Conservation (phyloP, 495 filamentous ascomycete genomes). For the Parathielavia appendiculata region DNA sequence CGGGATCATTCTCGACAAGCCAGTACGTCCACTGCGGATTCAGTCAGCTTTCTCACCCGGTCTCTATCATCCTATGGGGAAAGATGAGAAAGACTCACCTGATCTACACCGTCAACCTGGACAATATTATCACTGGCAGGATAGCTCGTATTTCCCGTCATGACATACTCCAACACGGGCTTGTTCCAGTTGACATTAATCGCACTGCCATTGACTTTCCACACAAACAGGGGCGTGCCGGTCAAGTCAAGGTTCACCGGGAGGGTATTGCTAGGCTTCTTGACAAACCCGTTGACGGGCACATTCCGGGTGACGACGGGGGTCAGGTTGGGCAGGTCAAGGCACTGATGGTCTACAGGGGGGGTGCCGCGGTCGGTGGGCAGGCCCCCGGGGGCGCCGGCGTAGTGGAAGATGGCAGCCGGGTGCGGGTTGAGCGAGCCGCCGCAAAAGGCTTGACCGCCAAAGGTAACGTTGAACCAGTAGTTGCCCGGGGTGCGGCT, state of each 20-base stretch:
- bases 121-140: slow-evolving; percentile 38
- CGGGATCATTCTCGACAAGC: slow-evolving; percentile 50
- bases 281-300: slow-evolving; percentile 24
- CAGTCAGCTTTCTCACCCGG: background rate
- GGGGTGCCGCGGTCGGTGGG: slow-evolving; percentile 29
- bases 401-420: slow-evolving; percentile 40
- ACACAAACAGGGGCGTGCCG: slow-evolving; percentile 30
- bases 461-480: slow-evolving; percentile 53
- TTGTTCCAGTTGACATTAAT: slow-evolving; percentile 43
- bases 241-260: slow-evolving; percentile 24
- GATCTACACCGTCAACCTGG: slow-evolving; percentile 30
- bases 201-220: slow-evolving; percentile 40
- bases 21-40: slow-evolving; percentile 44
- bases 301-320: slow-evolving; percentile 32
- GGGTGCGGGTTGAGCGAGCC: slow-evolving; percentile 25
- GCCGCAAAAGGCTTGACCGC: slow-evolving; percentile 30
- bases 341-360: slow-evolving; percentile 29
- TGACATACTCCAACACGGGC: slow-evolving; percentile 37
- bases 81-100: slow-evolving; percentile 4
- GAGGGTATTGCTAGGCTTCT: slow-evolving; percentile 28
- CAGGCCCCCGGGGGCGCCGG: slow-evolving; percentile 22
- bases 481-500: slow-evolving; percentile 49
- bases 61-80: background rate
- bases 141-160: slow-evolving; percentile 34
- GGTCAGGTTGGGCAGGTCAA: slow-evolving; percentile 30